Base-by-base conservation (phyloP, 2,329 filamentous ascomycete genomes). In the Xylaria sp. region DNA sequence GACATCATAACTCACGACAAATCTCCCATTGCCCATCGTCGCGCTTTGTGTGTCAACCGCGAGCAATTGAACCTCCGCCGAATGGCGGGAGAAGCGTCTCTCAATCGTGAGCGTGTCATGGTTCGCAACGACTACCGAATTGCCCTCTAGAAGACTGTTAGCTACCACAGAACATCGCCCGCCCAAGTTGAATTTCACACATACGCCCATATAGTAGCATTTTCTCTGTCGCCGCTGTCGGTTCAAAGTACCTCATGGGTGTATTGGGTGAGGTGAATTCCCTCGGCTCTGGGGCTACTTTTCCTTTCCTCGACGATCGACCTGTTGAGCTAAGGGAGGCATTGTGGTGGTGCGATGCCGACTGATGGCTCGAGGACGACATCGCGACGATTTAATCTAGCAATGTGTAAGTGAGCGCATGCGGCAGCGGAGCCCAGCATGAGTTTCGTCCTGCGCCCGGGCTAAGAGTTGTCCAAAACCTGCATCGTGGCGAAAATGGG, bases 21-120 rank as follows among this genome's bases (percentile, higher is more conserved):
- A 81, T 69, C 94, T 86, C 31, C 95, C 96, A 0, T 91, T 90
- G 2, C 94, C 94, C 67, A 89, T 83, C 72, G 97, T 84, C 72
- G 97, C 94, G 78, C 94, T 97, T 63, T 92, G 89, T 76, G 94
- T 98, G 78, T 99, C 96, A 60, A 96, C 94, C 0, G 91, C 90
- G 61, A 99, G 88, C 75, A 97, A 86, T 62, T 90, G 86, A 33
- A 99, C 89, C 71, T 96, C 90, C 69, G 97, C 92, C 38, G 88
- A 86, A 78, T 99, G 96, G 66, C 90, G 87, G 31, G 92, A 89
- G 77, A 98, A 98, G 20, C 92, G 87, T 67, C 94, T 86, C 76
- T 98, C 95, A 71, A 98, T 90, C 20, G 92, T 92, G 61, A 99
- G 82, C 3, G 92, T 97, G 77, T 98, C 95, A 81, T 98, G 95